Evolutionary conservation across 2,329 filamentous ascomycete genomes (phyloP), one percentile per base, ranked within the genome.

Genomic region (Diplodia intermedia): DNA sequence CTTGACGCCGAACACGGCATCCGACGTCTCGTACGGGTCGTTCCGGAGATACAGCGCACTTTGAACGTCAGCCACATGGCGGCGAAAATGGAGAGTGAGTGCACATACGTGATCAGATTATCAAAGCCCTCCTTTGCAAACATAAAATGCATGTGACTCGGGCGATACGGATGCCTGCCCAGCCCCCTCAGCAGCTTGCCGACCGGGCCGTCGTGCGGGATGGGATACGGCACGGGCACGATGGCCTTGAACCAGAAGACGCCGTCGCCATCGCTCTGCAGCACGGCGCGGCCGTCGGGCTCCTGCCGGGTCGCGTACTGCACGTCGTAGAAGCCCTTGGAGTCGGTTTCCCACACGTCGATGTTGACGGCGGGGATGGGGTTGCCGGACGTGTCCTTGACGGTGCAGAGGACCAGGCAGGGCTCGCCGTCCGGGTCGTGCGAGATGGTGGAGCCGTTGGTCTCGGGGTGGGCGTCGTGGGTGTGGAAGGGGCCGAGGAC

Each of bases 1-100:
- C 78, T 96, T 97, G 68, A 96, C 92, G 23, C 92, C 92, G 73
- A 96, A 96, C 1, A 96, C 92, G 0, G 92, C 91, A 75, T 96
- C 92, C 0, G 90, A 91, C 0, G 88, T 91, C 81, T 94, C 91
- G 76, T 94, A 95, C 0, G 90, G 90, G 73, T 94, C 91, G 55
- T 88, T 89, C 2, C 90, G 87, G 66, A 94, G 82, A 75, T 94
- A 96, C 0, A 96, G 82, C 0, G 92, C 91, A 3, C 90, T 93
- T 62, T n/a, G 61, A 57, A 33, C 1, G 31, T 33, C 31, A 33
- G 31, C 23, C 23, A 26, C 3, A 26, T 26, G 23, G 23, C 23
- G 23, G 23, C 23, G 23, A 26, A 26, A 26, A 3, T 26, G 23
- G 23, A 3, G 23, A 26, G 23, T 26, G 23, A 3, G 23, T 26